A percentile compares a stretch with the other conserved stretches of the same genome.
Conservation (phyloP, 805 yeast species). For the Lachancea quebecensis region DNA sequence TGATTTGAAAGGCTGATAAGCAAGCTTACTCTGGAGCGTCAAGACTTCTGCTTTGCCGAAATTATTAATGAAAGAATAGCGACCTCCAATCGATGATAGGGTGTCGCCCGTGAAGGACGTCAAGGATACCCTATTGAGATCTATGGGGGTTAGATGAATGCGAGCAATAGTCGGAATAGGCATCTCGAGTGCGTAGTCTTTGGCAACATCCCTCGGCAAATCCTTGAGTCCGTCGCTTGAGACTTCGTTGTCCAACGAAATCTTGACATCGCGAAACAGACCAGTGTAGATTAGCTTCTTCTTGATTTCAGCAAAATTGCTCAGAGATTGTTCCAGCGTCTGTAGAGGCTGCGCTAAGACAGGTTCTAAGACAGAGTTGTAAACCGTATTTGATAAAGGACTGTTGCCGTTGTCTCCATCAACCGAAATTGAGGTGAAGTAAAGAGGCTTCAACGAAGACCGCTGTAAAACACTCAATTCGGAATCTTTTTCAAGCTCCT, state of each 20-base stretch:
- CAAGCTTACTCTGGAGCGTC: slow-evolving; percentile 40
- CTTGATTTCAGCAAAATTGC: slow-evolving; percentile 31
- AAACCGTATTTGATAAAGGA: slow-evolving; percentile 39
- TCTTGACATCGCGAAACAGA: slow-evolving; percentile 37
- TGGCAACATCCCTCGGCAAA: slow-evolving; percentile 10
- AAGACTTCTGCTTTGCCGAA: slow-evolving; percentile 55
- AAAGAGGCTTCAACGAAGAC: slow-evolving; percentile 18
- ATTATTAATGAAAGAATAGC: slow-evolving; percentile 39
- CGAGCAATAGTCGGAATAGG: slow-evolving; percentile 42
- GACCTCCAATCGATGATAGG: slow-evolving; percentile 31
- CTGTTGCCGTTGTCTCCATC: slow-evolving; percentile 16
- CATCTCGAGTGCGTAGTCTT: slow-evolving; percentile 33
- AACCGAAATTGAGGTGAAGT: slow-evolving; percentile 16
- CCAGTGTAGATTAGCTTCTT: slow-evolving; percentile 38
- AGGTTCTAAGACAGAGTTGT: slow-evolving; percentile 40
- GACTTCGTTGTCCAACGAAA: slow-evolving; percentile 38
- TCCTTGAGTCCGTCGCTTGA: slow-evolving; percentile 2
- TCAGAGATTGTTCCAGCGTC: slow-evolving; percentile 34
- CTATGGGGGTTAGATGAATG: slow-evolving; percentile 35
- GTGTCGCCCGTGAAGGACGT: slow-evolving; percentile 33
- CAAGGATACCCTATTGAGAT: slow-evolving; percentile 24
- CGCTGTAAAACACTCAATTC: not conserved
- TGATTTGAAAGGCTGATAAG: slow-evolving; percentile 42
- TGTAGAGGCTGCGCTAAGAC: slow-evolving; percentile 38
- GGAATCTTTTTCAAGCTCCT: not conserved